phyloP scores from a whole-genome alignment of 179 eudicot genomes.

The Vitellaria paradoxa region DNA sequence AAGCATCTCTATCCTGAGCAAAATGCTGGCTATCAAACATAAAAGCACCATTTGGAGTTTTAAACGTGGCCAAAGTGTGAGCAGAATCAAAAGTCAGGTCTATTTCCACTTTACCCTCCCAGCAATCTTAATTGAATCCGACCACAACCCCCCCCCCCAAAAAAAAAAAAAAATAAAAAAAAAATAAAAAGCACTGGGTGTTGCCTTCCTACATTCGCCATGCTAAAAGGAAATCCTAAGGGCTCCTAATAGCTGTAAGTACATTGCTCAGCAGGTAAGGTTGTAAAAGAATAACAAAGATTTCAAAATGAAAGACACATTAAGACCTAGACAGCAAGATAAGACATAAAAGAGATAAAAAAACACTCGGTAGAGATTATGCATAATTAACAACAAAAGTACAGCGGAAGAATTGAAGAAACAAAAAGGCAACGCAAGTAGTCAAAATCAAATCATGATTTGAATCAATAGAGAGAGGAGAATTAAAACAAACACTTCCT shows the following conservation, averaged over 20 bases:
- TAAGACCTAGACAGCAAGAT: background rate
- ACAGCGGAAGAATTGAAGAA: background rate
- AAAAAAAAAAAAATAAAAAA: no score
- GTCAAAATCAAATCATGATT: slow-evolving; percentile 2
- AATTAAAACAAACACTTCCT: background rate
- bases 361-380: background rate
- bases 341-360: background rate
- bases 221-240: background rate
- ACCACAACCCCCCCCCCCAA: no score
- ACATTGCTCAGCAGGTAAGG: background rate
- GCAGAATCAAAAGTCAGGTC: background rate
- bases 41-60: background rate
- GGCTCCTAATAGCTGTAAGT: background rate
- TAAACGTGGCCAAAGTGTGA: background rate
- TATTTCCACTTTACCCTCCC: background rate
- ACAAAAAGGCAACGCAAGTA: background rate
- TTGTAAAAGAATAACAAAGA: background rate
- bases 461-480: background rate
- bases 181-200: background rate
- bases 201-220: background rate
- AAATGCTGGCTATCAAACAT: background rate
- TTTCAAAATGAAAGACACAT: background rate
- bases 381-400: background rate
- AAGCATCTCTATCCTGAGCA: background rate
- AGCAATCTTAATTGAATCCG: background rate